A percentile compares a stretch with the other conserved stretches of the same genome.
phyloP scores from a whole-genome alignment of 805 yeast genomes.

The Candida vaughaniae region DNA sequence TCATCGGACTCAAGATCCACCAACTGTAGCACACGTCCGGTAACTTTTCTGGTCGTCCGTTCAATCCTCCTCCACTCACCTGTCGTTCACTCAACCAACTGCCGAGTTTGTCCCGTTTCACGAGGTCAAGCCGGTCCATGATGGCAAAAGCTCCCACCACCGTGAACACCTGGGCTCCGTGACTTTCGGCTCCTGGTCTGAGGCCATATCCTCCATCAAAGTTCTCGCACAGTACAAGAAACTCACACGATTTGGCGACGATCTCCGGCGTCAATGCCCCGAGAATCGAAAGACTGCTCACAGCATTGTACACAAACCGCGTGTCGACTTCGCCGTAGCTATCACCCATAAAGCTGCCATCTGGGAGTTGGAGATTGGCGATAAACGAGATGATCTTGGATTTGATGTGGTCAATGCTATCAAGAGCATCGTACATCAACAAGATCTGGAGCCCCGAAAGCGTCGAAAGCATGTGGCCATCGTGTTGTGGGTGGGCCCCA shows the following conservation, averaged over 20 bases:
- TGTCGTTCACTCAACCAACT: conserved; percentile 95
- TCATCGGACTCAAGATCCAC: conserved; percentile 88
- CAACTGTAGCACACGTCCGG: conserved; percentile 98
- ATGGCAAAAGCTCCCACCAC: conserved; percentile 82
- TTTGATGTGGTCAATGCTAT: conserved; percentile 32
- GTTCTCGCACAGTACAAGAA: conserved; percentile 70
- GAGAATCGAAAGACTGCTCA: conserved; percentile 69
- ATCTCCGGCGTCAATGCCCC: conserved; percentile 57
- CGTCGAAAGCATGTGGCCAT: conserved; percentile 82
- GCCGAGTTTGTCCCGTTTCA: conserved; percentile 43
- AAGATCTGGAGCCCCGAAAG: conserved; percentile 83
- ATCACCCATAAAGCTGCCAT: conserved; percentile 89
- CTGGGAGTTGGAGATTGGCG: conserved; percentile 45
- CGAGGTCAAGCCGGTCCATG: conserved; percentile 52
- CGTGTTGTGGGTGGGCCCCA: conserved; percentile 87
- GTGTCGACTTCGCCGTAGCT: conserved; percentile 91
- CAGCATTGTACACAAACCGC: conserved; percentile 80
- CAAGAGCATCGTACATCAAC: conserved; percentile 61
- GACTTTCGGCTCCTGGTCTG: conserved; percentile 93
- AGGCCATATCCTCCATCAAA: conserved; percentile 96
- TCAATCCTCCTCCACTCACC: conserved; percentile 79
- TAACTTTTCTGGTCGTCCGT: conserved; percentile 92
- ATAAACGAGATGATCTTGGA: conserved; percentile 24
- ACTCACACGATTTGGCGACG: conserved; percentile 62
- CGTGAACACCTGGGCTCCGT: conserved; percentile 88